These are phyloP conservation scores for Pythium sp. DNA, from an alignment of 352 stramenopile genomes.

Conservation along the genomic window DNA sequence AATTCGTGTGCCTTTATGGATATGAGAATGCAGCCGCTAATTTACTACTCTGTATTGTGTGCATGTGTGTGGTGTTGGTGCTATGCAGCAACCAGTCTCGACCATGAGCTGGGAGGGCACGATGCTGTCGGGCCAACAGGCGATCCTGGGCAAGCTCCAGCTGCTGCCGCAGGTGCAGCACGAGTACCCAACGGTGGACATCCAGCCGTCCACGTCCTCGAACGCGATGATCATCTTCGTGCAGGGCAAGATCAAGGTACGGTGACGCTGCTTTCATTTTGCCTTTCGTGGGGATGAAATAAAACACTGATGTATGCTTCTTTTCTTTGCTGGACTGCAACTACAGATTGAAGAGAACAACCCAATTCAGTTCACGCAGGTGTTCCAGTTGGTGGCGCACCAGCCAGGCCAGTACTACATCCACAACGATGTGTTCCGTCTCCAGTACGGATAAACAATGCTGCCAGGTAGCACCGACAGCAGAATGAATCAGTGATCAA, in stretches of 20 bases:
- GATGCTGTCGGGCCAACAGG: slow-evolving; percentile 68
- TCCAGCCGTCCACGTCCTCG: slow-evolving; percentile 89
- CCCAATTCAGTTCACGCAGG: slow-evolving; percentile 96
- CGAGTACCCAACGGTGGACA: slow-evolving; percentile 88
- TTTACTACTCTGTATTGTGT: not conserved
- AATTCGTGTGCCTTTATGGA: not conserved
- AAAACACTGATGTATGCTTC: not conserved
- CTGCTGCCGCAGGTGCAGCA: slow-evolving; percentile 68
- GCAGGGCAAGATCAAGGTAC: slow-evolving; percentile 84
- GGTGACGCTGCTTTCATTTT: not conserved
- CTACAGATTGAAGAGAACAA: slow-evolving; percentile 91
- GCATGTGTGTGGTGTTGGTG: not conserved
- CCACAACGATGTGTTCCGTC: slow-evolving; percentile 97
- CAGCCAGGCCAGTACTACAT: slow-evolving; percentile 95
- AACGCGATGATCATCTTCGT: slow-evolving; percentile 96
- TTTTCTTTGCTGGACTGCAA: slow-evolving; percentile 1
- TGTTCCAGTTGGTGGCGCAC: slow-evolving; percentile 95
- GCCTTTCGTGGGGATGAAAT: not conserved
- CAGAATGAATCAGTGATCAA: not conserved
- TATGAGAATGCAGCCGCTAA: slow-evolving; percentile 3
- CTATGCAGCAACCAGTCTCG: slow-evolving; percentile 61
- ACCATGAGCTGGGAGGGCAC: slow-evolving; percentile 79
- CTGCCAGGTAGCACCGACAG: not conserved
- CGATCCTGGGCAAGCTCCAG: slow-evolving; percentile 90
- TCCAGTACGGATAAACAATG: slow-evolving; percentile 94